Percentiles rank a stretch among this genome's conserved stretches.
phyloP scores from a whole-genome alignment of 1,284 basidiomycete genomes.

The Melampsora americana region DNA sequence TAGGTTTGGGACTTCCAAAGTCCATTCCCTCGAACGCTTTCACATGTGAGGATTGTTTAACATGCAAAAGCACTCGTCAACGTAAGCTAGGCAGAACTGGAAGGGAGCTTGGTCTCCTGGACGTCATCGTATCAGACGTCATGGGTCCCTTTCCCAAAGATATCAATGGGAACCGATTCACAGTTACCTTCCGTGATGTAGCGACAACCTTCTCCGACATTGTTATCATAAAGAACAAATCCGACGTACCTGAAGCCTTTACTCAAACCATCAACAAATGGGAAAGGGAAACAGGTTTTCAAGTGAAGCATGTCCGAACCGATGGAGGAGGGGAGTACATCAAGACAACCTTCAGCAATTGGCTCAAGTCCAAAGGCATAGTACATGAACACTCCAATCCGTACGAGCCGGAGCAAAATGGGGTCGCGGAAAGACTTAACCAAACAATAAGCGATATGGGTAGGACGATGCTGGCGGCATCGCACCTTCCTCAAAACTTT shows the following conservation, averaged over 20 bases:
- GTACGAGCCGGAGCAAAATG: constrained; percentile 30
- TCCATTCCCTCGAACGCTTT: background rate
- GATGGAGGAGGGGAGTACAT: constrained; percentile 26
- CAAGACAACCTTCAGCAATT: background rate
- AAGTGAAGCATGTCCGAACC: background rate
- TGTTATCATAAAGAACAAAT: constrained; percentile 13
- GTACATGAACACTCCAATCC: constrained; percentile 22
- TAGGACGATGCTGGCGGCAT: background rate
- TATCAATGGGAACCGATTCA: no score
- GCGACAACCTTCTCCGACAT: constrained; percentile 11
- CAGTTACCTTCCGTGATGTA: constrained; percentile 6
- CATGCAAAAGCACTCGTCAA: background rate
- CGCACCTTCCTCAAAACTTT: constrained; percentile 5
- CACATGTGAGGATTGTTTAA: constrained; percentile 13
- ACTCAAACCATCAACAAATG: constrained; percentile 12
- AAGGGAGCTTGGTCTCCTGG: background rate
- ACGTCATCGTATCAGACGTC: no score
- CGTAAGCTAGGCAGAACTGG: background rate
- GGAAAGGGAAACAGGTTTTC: background rate
- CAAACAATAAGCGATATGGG: constrained; percentile 25
- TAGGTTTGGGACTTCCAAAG: background rate
- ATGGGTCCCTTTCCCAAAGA: no score
- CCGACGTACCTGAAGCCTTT: constrained; percentile 1
- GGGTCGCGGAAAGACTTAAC: constrained; percentile 21
- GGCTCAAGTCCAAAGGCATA: constrained; percentile 26